Percentiles rank a stretch among this genome's conserved stretches.
phyloP scores from a whole-genome alignment of 2,329 filamentous ascomycete species.

The Fusarium euwallaceae region DNA sequence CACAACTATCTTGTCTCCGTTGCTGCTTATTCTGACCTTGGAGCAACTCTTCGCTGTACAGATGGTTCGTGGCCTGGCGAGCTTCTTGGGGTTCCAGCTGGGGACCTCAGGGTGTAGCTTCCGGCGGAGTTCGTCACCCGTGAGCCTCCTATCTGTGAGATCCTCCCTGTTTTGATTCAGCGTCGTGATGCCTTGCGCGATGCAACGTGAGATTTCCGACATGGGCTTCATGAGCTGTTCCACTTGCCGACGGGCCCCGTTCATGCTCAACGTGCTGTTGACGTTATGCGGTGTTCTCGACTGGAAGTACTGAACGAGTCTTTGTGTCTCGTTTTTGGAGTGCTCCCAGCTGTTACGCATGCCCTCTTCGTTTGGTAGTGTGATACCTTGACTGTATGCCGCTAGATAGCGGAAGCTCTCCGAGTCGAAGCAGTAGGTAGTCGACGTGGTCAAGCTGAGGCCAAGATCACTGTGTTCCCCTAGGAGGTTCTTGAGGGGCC shows the following conservation, averaged over 20 bases:
- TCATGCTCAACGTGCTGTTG: conserved; percentile 35
- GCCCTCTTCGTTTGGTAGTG: not conserved
- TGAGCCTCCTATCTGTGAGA: conserved; percentile 1
- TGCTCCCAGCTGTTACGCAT: conserved; percentile 33
- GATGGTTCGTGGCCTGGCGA: conserved; percentile 22
- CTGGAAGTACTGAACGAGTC: conserved; percentile 20
- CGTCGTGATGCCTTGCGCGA: conserved; percentile 17
- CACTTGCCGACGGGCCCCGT: conserved; percentile 22
- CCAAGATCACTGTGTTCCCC: not conserved
- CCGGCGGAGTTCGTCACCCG: not conserved
- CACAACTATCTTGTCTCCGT: not conserved
- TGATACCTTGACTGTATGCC: not conserved
- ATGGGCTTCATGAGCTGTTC: conserved; percentile 30
- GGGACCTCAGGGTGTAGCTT: conserved; percentile 14
- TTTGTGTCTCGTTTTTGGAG: conserved; percentile 22
- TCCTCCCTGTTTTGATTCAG: conserved; percentile 6
- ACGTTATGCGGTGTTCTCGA: conserved; percentile 29
- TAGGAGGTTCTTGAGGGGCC: conserved; percentile 6
- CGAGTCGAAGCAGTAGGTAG: conserved; percentile 33
- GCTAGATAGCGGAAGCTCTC: conserved; percentile 35
- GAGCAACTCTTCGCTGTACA: conserved; percentile 27
- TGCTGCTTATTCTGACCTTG: conserved; percentile 13
- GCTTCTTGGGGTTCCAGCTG: not conserved
- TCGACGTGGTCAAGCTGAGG: not conserved
- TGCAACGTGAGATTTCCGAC: conserved; percentile 21